Evolutionary conservation across 2,329 filamentous ascomycete genomes (phyloP), one percentile per base, ranked within the genome.

Genomic region (Hymenotorrendiella dingleyae): DNA sequence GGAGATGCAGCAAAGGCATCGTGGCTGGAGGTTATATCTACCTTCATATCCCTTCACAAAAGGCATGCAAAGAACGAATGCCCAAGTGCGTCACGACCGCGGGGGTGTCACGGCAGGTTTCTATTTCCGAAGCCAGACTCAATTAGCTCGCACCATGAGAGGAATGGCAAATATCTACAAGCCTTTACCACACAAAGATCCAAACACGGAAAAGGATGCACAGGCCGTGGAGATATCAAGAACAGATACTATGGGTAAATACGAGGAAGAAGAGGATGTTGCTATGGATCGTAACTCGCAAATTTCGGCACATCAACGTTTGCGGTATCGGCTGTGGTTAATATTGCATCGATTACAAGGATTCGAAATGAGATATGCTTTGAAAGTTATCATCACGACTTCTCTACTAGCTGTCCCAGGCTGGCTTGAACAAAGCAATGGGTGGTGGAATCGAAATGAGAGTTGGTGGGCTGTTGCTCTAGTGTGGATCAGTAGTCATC

Each of bases 381-480:
- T 79, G 33, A 80, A 79, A 55, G 72, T 75, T 8, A 69, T 69
- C 16, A 53, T 75, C 6, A 64, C 74, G 12, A 76, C 68, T 2
- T 69, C 69, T 1, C 54, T 76, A 0, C 59, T 80, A 4, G 68
- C 76, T 0, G 58, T 78, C 16, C 76, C 76, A 4, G 73, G 72
- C 3, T 80, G 74, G 67, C 54, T 78, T 1, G 44, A 56, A 6
- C 49, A 61, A 9, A 67, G 66, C 42, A 60, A 64, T 28, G 49
- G 40, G 2, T 80, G 76, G 76, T 79, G 74, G 72, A 69, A 77
- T 55, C 47, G 63, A 6, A 69, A 75, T 40, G 71, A 77, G 42
- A 66, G 62, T 8, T 80, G 76, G 76, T 80, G 76, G 76, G 70
- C 69, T 10, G 74, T 78, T 2, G 67, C 72, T 11, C 69, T 75